Evolutionary conservation across 2,329 filamentous ascomycete genomes (phyloP).

Genomic region (Fusarium falciforme): DNA sequence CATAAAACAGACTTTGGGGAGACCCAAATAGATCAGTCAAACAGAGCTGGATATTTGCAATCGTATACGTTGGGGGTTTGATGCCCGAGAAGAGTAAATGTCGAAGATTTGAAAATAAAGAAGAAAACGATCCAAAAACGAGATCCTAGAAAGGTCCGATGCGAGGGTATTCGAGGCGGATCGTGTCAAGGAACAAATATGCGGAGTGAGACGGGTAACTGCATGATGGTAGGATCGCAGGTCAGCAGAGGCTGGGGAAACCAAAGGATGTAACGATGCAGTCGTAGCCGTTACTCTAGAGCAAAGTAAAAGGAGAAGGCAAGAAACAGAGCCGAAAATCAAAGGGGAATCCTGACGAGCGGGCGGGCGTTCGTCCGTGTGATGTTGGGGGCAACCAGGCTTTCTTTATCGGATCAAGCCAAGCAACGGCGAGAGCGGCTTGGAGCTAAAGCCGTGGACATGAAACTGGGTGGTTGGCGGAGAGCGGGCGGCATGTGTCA

Average conservation of each 20-base stretch:
- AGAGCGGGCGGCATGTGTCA: slow-evolving; percentile 45
- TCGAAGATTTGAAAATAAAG: slow-evolving; percentile 15
- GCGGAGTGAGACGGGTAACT: slow-evolving; percentile 42
- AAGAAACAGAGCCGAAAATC: not conserved
- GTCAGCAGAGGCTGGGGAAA: slow-evolving; percentile 34
- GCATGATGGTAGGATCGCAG: slow-evolving; percentile 40
- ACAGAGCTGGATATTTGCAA: slow-evolving; percentile 22
- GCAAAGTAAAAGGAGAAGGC: not conserved
- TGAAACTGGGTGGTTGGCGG: slow-evolving; percentile 45
- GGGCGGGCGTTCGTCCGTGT: slow-evolving; percentile 5
- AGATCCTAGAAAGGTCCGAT: slow-evolving; percentile 27
- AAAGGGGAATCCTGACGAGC: slow-evolving; percentile 10
- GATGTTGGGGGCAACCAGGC: slow-evolving; percentile 23
- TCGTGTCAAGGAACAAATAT: slow-evolving; percentile 40
- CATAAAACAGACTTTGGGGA: slow-evolving; percentile 37
- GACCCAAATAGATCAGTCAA: slow-evolving; percentile 8
- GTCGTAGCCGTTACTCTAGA: slow-evolving; percentile 27
- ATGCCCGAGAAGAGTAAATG: slow-evolving; percentile 12
- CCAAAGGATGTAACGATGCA: slow-evolving; percentile 21
- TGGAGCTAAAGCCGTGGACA: slow-evolving; percentile 17
- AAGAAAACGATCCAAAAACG: slow-evolving; percentile 33
- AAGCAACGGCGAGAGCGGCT: slow-evolving; percentile 14
- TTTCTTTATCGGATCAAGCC: slow-evolving; percentile 39
- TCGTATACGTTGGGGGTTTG: slow-evolving; percentile 29
- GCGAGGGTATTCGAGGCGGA: slow-evolving; percentile 39